Conservation (phyloP, 257 asterid species). For the Hygrophila difformis region DNA sequence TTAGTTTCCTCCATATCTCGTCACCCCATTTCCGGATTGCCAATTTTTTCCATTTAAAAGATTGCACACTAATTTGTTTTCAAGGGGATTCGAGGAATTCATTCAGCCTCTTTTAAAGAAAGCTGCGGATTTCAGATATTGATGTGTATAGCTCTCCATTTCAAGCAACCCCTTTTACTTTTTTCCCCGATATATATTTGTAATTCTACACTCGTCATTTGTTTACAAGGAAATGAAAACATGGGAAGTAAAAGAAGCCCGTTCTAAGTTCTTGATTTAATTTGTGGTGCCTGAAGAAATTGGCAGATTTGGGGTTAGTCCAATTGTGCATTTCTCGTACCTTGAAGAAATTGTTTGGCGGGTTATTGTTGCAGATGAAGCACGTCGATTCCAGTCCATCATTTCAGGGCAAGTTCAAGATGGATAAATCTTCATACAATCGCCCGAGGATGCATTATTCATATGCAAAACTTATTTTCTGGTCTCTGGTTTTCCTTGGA, state of each 20-base stretch:
- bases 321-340: conserved; percentile 28
- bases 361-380: conserved; percentile 47
- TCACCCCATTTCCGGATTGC: too few relatives aligned
- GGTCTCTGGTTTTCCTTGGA: conserved; percentile 41
- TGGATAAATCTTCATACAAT: conserved; percentile 41
- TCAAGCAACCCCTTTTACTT: conserved; percentile 15
- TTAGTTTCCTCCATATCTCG: too few relatives aligned
- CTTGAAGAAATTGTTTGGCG: conserved; percentile 24
- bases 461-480: conserved; percentile 40
- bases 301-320: conserved; percentile 15
- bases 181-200: conserved; percentile 17
- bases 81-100: too few relatives aligned
- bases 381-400: conserved; percentile 79
- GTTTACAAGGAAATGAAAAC: not conserved
- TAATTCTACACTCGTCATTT: conserved; percentile 11
- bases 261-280: conserved; percentile 2
- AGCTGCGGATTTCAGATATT: too few relatives aligned
- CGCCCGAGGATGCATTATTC: conserved; percentile 35
- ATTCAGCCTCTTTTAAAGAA: too few relatives aligned
- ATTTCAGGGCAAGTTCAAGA: conserved; percentile 56
- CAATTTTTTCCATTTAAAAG: too few relatives aligned
- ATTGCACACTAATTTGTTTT: too few relatives aligned
- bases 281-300: conserved; percentile 14
- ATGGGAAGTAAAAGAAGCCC: conserved; percentile 1
- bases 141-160: conserved; percentile 6